Evolutionary conservation across 768 basidiomycete genomes (phyloP), one percentile per base, ranked within the genome.

Genomic region (Fomitopsis pulvina): DNA sequence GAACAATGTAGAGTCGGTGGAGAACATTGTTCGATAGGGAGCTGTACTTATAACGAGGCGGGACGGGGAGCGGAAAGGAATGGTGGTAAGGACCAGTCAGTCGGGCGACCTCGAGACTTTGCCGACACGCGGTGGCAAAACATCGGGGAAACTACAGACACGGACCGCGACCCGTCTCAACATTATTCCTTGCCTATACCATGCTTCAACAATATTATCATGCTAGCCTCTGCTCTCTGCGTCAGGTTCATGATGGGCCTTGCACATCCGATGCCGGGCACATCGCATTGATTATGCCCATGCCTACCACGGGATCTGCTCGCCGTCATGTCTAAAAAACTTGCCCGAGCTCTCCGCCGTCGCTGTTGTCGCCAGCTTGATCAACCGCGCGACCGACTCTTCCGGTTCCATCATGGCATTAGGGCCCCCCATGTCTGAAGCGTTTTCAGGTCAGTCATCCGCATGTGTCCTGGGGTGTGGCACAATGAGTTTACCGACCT

Each of bases 351-450:
- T 52, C 32, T 60, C 52, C 21, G 46, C 43, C 21, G 60, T 62
- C 16, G 60, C 59, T 12, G 27, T 45, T 6, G 52, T 60, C 18
- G 68, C 52, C 6, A 66, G 45, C 34, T 64, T 59, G 26, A 71
- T 40, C 25, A 68, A 56, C 24, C 57, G 52, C 3, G 57, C 39
- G 1, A 66, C 67, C 43, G 64, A 68, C 52, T 66, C 63, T 20
- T 63, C 50, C 18, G 63, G 59, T 47, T 68, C 63, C 12, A 68
- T 51, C 4, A 46, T 38, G 1, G 66, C 69, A 21, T 54, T 49
- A 4, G 48, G 52, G 1, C 68, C 69, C 12, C 68, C 69, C 70
- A 71, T 66, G 25, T 66, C 71, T 68, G 45, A 21, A 39, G 4
- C 22, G 4, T 46, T 3, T 25, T 44, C 26, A 34, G 44, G 43